Percentiles rank a stretch among this genome's conserved stretches.
phyloP scores from a whole-genome alignment of 352 stramenopile species.

The Globisporangium solare region DNA sequence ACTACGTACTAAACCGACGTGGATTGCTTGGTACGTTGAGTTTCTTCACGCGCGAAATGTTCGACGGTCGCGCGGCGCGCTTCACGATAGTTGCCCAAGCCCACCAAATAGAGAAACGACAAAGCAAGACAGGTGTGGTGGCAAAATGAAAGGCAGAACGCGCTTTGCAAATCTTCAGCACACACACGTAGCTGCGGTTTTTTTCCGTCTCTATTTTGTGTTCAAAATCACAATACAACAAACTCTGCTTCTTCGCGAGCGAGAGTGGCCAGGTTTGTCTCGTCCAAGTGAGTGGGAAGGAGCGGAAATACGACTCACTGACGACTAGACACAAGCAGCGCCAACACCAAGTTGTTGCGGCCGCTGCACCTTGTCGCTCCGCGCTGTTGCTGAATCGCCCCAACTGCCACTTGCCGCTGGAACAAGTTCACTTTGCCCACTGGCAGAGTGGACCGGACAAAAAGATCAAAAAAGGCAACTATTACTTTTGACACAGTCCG shows the following conservation, averaged over 20 bases:
- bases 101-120: slow-evolving; percentile 7
- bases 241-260: slow-evolving; percentile 1
- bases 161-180: slow-evolving; percentile 15
- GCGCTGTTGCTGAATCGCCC: neutral
- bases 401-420: slow-evolving; percentile 11
- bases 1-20: slow-evolving; percentile 28
- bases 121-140: slow-evolving; percentile 8
- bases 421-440: neutral
- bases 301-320: neutral
- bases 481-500: neutral
- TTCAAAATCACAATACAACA: slow-evolving; percentile 18
- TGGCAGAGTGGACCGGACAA: neutral
- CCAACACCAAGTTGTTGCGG: neutral
- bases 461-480: neutral
- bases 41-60: neutral
- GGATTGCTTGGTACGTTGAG: slow-evolving; percentile 5
- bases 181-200: slow-evolving; percentile 16
- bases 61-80: neutral
- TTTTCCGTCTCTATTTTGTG: slow-evolving; percentile 21
- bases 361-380: slow-evolving; percentile 6
- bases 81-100: slow-evolving; percentile 4
- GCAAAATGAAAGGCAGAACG: slow-evolving; percentile 15
- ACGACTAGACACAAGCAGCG: neutral
- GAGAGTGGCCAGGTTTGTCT: neutral
- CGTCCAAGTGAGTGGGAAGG: slow-evolving; percentile 1